Evolutionary conservation across 2,329 filamentous ascomycete genomes (phyloP).

Genomic region (Fusarium sp.): DNA sequence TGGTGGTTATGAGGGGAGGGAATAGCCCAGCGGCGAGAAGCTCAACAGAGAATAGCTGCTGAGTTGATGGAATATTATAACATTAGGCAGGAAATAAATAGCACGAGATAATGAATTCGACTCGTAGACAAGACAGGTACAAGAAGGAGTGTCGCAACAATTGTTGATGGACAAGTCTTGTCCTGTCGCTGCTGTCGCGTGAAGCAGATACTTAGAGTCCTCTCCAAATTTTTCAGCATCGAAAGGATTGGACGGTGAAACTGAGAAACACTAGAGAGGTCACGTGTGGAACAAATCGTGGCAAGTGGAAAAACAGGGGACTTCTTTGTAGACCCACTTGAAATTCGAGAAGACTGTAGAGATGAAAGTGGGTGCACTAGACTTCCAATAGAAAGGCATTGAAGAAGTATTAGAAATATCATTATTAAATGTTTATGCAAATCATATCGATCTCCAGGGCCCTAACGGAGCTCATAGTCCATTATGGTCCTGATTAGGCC

Average conservation of each 20-base stretch:
- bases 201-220: slow-evolving; percentile 34
- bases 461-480: background rate
- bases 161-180: slow-evolving; percentile 33
- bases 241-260: slow-evolving; percentile 17
- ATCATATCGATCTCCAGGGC: accelerated
- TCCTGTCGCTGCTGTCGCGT: slow-evolving; percentile 41
- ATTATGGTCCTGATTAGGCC: background rate
- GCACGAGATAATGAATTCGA: background rate
- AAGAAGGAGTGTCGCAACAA: slow-evolving; percentile 10
- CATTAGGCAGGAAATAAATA: slow-evolving; percentile 35
- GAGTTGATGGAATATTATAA: slow-evolving; percentile 36
- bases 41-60: slow-evolving; percentile 31
- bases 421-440: accelerated
- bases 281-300: slow-evolving; percentile 34
- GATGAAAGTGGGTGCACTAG: background rate
- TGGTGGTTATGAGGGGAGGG: slow-evolving; percentile 2
- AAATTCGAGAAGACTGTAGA: slow-evolving; percentile 1
- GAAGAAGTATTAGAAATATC: background rate
- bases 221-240: slow-evolving; percentile 48
- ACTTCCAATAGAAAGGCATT: background rate
- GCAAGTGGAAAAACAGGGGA: slow-evolving; percentile 14
- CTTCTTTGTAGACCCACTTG: slow-evolving; percentile 16
- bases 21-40: slow-evolving; percentile 3
- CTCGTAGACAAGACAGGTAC: slow-evolving; percentile 4
- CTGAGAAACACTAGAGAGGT: slow-evolving; percentile 18